These are phyloP conservation scores for Rhizopogon sp. DNA, from an alignment of 768 basidiomycete genomes.

Conservation along the genomic window DNA sequence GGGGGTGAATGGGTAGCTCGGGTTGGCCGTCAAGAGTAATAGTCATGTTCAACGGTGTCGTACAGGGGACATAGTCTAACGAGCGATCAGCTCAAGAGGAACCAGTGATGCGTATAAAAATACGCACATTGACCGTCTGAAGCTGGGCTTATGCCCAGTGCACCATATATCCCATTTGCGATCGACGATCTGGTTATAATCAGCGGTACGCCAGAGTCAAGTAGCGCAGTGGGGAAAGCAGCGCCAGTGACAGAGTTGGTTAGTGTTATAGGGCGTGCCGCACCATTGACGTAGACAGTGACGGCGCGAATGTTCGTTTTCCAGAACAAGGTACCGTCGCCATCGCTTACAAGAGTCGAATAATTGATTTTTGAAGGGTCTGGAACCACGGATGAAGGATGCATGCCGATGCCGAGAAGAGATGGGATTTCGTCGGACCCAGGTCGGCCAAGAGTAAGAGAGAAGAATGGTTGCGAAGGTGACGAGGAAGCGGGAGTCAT, in stretches of 20 bases:
- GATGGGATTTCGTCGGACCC: slow-evolving; percentile 54
- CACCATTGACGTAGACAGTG: slow-evolving; percentile 53
- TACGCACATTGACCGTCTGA: slow-evolving; percentile 61
- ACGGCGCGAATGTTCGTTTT: slow-evolving; percentile 52
- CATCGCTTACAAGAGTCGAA: slow-evolving; percentile 36
- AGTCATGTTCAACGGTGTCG: slow-evolving; percentile 64
- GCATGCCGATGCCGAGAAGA: slow-evolving; percentile 63
- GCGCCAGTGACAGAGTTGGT: slow-evolving; percentile 34
- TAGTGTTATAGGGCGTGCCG: slow-evolving; percentile 34
- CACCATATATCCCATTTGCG: slow-evolving; percentile 77
- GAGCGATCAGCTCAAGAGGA: slow-evolving; percentile 4
- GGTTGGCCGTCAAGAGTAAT: slow-evolving; percentile 56
- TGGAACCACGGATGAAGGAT: slow-evolving; percentile 48
- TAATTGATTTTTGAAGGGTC: slow-evolving; percentile 52
- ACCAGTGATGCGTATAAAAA: neutral
- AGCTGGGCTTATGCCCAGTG: slow-evolving; percentile 55
- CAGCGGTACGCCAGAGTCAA: slow-evolving; percentile 67
- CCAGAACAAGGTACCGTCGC: slow-evolving; percentile 52
- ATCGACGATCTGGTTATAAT: slow-evolving; percentile 58
- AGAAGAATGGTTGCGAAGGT: slow-evolving; percentile 60
- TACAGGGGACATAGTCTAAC: slow-evolving; percentile 72
- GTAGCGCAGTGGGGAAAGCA: slow-evolving; percentile 54
- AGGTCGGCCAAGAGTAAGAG: slow-evolving; percentile 63
- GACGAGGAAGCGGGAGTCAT: slow-evolving; percentile 49
- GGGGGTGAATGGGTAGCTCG: slow-evolving; percentile 63